Conservation (phyloP, 2,329 filamentous ascomycete genomes). For the Tolypocladium ovalisporum region DNA sequence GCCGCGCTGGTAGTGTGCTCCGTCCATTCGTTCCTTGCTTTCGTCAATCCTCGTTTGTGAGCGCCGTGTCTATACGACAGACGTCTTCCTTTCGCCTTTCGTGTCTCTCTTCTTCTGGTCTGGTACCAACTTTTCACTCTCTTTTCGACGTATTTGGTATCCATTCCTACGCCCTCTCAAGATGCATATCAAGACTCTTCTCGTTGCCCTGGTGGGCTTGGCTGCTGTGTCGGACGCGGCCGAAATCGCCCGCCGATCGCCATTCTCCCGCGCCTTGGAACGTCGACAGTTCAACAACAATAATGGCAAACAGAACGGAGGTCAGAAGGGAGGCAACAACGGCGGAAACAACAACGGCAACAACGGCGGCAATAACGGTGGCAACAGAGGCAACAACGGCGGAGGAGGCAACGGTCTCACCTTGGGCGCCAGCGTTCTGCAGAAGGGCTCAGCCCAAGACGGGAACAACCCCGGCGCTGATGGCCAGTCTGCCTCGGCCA, state of each 20-base stretch:
- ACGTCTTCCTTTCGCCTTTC: slow-evolving; percentile 4
- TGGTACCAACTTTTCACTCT: slow-evolving; percentile 10
- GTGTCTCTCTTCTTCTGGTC: slow-evolving; percentile 12
- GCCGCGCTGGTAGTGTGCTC: slow-evolving; percentile 7
- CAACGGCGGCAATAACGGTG: slow-evolving; percentile 8
- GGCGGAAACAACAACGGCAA: slow-evolving; percentile 3
- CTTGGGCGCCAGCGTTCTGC: slow-evolving; percentile 32
- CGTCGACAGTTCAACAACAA: slow-evolving; percentile 25
- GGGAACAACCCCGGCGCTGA: slow-evolving; percentile 32
- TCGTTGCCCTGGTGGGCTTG: slow-evolving; percentile 36
- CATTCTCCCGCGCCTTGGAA: slow-evolving; percentile 24
- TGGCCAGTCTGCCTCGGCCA: slow-evolving; percentile 40
- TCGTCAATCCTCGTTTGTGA: background rate
- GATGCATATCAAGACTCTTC: slow-evolving; percentile 41
- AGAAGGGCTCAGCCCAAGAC: slow-evolving; percentile 37
- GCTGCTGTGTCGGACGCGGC: slow-evolving; percentile 5
- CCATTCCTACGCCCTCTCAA: slow-evolving; percentile 14
- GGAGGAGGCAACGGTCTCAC: slow-evolving; percentile 17
- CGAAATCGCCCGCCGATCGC: slow-evolving; percentile 24
- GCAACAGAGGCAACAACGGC: slow-evolving; percentile 13
- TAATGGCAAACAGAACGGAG: slow-evolving; percentile 5
- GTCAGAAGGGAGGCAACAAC: slow-evolving; percentile 6
- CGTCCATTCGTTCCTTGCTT: slow-evolving; percentile 20
- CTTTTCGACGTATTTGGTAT: slow-evolving; percentile 8
- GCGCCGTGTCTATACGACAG: background rate